These are phyloP conservation scores for Sporothrix schenckii DNA, from an alignment of 2,329 filamentous ascomycete genomes.

Conservation along the genomic window DNA sequence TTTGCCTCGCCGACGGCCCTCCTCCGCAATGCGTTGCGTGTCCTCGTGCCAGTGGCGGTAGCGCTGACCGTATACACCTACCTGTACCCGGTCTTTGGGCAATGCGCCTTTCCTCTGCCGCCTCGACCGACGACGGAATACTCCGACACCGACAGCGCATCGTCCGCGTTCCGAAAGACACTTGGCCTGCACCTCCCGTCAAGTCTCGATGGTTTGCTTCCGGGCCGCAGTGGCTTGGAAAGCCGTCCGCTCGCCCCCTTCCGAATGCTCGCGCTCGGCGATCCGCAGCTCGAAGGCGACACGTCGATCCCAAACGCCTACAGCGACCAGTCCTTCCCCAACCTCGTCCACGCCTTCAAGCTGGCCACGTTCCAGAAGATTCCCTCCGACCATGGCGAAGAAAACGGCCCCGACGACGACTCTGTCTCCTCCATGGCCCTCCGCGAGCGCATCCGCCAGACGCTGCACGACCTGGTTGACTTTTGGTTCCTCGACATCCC, in stretches of 20 bases:
- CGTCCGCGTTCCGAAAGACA: conserved; percentile 45
- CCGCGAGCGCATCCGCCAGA: conserved; percentile 56
- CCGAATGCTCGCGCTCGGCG: conserved; percentile 81
- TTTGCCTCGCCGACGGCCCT: conserved; percentile 51
- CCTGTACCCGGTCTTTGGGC: conserved; percentile 78
- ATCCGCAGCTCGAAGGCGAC: conserved; percentile 92
- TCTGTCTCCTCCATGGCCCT: conserved; percentile 47
- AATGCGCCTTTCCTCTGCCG: conserved; percentile 75
- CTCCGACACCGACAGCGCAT: conserved; percentile 21
- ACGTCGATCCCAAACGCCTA: conserved; percentile 71
- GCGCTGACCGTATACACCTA: conserved; percentile 78
- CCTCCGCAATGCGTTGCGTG: conserved; percentile 60
- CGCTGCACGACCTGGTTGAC: conserved; percentile 62
- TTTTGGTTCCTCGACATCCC: conserved; percentile 69
- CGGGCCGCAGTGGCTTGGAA: conserved; percentile 35
- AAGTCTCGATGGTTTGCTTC: conserved; percentile 13
- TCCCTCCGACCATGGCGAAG: neutral
- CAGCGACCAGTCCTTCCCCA: conserved; percentile 55
- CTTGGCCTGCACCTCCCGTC: conserved; percentile 44
- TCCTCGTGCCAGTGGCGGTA: conserved; percentile 67
- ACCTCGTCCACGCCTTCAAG: conserved; percentile 52
- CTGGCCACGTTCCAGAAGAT: conserved; percentile 50
- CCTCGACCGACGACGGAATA: conserved; percentile 26
- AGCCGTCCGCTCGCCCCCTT: conserved; percentile 66
- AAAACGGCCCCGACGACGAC: conserved; percentile 30